Percentiles rank a stretch among this genome's conserved stretches.
Conservation (phyloP, 257 asterid genomes). For the Ocimum tenuiflorum region DNA sequence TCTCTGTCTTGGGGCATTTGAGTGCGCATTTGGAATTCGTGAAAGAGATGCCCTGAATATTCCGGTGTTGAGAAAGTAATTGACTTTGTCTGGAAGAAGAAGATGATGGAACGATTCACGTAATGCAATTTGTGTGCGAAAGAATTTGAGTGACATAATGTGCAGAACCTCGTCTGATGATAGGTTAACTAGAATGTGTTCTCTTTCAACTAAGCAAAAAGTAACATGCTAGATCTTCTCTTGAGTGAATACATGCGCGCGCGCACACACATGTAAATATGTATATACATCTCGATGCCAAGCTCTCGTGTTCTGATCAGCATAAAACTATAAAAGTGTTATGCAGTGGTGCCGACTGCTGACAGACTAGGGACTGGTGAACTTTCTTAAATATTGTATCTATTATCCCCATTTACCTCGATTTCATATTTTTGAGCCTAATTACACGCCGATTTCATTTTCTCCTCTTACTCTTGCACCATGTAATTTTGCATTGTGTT, state of each 20-base stretch:
- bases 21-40: neutral
- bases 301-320: neutral
- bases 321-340: neutral
- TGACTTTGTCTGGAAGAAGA: neutral
- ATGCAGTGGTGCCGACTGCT: neutral
- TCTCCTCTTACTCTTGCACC: conserved; percentile 2
- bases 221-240: no score
- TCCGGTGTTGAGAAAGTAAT: neutral
- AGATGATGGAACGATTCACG: neutral
- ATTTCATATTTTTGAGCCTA: neutral
- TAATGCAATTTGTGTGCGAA: no score
- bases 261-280: neutral
- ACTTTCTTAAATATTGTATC: neutral
- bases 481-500: neutral
- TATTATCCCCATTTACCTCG: neutral
- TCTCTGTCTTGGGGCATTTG: neutral
- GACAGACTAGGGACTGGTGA: neutral
- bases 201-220: no score
- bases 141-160: neutral
- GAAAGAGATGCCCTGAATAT: neutral
- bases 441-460: neutral
- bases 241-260: neutral
- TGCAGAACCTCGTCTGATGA: neutral
- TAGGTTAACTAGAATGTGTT: neutral
- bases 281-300: neutral